phyloP scores from a whole-genome alignment of 208 protist species.

The Trypanosoma melophagium region DNA sequence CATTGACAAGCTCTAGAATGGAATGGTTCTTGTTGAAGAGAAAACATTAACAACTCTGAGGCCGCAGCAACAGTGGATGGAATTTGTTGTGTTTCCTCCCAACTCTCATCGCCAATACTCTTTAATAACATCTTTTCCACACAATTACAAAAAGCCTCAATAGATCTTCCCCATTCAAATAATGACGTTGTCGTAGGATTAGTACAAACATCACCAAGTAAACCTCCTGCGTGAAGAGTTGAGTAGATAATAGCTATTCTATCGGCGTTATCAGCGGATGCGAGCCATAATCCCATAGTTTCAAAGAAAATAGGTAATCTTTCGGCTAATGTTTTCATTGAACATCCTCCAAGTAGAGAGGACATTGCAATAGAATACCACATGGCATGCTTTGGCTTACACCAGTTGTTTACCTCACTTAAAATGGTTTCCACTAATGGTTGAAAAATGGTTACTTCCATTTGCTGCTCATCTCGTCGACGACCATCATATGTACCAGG shows the following conservation, averaged over 20 bases:
- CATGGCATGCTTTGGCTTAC: conserved; percentile 19
- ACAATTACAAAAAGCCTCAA: conserved; percentile 18
- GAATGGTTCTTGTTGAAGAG: conserved; percentile 24
- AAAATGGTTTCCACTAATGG: conserved; percentile 7
- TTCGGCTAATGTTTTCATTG: not conserved
- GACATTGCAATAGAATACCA: conserved; percentile 21
- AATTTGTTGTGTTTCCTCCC: conserved; percentile 1
- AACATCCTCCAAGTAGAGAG: conserved; percentile 19
- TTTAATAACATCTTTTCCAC: conserved; percentile 26
- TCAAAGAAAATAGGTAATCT: conserved; percentile 18
- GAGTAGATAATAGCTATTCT: conserved; percentile 26
- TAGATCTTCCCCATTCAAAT: conserved; percentile 4
- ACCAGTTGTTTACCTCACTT: conserved; percentile 20
- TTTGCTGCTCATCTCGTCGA: not conserved
- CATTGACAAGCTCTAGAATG: conserved; percentile 10
- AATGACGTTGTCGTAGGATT: not conserved
- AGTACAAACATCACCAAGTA: conserved; percentile 17
- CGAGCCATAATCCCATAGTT: conserved; percentile 16
- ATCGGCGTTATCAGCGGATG: conserved; percentile 18
- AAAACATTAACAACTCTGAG: conserved; percentile 28
- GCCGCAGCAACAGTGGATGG: conserved; percentile 13
- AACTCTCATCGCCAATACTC: conserved; percentile 4
- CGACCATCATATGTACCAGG: not conserved
- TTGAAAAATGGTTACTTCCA: not conserved
- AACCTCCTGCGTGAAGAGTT: conserved; percentile 20